Base-by-base conservation (phyloP, 2,329 filamentous ascomycete genomes). In the Aspergillus phoenicis region DNA sequence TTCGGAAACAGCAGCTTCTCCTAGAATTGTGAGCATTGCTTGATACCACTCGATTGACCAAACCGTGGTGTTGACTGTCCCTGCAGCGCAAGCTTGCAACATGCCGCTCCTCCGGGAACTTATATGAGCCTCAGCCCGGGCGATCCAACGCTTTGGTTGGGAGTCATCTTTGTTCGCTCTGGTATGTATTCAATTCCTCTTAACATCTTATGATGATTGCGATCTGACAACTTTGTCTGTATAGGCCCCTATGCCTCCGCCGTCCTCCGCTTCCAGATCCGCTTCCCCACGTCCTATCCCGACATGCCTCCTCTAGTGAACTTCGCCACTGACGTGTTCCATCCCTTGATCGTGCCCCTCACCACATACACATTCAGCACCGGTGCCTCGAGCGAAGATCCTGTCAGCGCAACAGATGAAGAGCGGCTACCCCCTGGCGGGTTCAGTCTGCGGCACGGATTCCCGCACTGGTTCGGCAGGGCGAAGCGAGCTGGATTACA, bases 341-440 rank as follows among this genome's bases (percentile, higher is more conserved):
- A 99, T 75, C 94, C 94, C 17, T 83, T 99, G 45, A 89, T 98
- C 67, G 93, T 93, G 7, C 93, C 95, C 39, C 83, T 96, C 63
- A 97, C 93, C n/a, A 97, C 92, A 3, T 96, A 97, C 78, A 95
- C 91, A 73, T 96, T 96, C 80, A 90, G 91, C 45, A 93, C 91
- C 63, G 89, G 90, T 60, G 87, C 90, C 38, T 86, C 90, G 63
- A 88, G 88, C 63, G 85, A 85, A 59, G 91, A 91, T 52, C 91
- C 91, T 0, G 89, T 93, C 63, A 94, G 91, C 73, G 91, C 92
- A 8, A 89, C 88, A 2, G 92, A 97, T 68, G 88, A 91, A 36
- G 91, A 96, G 73, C 83, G 91, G 13, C 80, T 97, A 56, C 91
- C 93, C 0, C 93, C 94, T 0, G 95, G 94, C 2, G 91, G 92